phyloP scores from a whole-genome alignment of 768 basidiomycete species.

The Rubroboletus pulcherrimus region DNA sequence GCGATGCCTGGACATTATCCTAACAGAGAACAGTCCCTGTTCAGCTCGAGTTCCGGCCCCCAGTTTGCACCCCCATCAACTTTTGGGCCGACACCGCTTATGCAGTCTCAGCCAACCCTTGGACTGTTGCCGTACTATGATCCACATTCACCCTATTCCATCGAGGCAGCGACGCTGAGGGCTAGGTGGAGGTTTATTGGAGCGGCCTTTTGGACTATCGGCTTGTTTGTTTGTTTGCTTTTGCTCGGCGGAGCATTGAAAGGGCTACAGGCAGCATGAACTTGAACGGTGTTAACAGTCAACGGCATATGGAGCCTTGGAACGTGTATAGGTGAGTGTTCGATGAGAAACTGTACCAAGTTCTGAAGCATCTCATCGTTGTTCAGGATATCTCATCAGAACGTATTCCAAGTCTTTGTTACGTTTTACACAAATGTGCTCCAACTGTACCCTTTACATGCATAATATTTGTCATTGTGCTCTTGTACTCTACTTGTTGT shows the following conservation, averaged over 20 bases:
- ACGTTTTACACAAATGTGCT: not conserved
- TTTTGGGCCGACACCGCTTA: conserved; percentile 42
- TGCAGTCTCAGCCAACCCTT: conserved; percentile 33
- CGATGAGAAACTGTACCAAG: not conserved
- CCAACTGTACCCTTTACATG: not conserved
- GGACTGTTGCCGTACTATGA: conserved; percentile 41
- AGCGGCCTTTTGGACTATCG: conserved; percentile 38
- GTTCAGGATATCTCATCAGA: not conserved
- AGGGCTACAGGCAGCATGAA: conserved; percentile 6
- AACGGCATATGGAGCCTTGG: not conserved
- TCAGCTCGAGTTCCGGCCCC: conserved; percentile 13
- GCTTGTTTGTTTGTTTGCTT: conserved; percentile 30
- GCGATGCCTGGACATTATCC: conserved; percentile 15
- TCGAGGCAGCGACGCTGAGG: conserved; percentile 35
- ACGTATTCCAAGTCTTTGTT: not conserved
- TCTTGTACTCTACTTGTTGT: not conserved
- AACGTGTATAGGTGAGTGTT: not conserved
- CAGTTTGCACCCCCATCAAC: conserved; percentile 17
- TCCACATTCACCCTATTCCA: conserved; percentile 37
- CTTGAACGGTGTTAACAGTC: not conserved
- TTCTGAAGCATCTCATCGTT: not conserved
- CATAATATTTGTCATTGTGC: not conserved
- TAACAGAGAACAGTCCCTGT: conserved; percentile 11
- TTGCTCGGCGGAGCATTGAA: conserved; percentile 25
- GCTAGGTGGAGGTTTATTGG: conserved; percentile 44